Base-by-base conservation (phyloP, 1,139 yeast species). In the Hemisphaericaspora xylofermentans region DNA sequence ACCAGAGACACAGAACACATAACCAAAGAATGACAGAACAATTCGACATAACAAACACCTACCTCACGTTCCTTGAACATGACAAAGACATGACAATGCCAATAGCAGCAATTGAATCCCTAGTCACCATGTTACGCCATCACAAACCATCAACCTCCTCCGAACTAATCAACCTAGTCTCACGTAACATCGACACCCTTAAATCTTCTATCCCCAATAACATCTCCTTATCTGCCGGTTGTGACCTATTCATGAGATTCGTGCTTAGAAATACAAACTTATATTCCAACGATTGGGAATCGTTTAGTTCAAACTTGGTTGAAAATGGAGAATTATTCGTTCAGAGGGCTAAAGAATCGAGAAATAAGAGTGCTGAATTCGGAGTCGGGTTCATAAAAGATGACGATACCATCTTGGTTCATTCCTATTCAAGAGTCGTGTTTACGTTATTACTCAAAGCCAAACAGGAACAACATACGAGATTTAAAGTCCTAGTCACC, bases 61-160 rank as follows among this genome's bases (percentile, higher is more conserved):
- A 93, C 60, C 74, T 87, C 47, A 77, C 78, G 60, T 89, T 88
- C 61, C 71, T 93, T 45, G 80, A 77, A 49, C 96, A 89, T 43
- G 97, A 93, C 63, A 75, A 86, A 18, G 98, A 93, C 42, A 87
- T 94, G 83, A 91, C 98, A 10, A 94, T 91, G 98, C 99, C 99
- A 4, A 88, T 94, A 32, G 99, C 98, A 39, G 98, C 98, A 39
- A 94, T 94, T 56, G 98, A 93, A 64, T 82, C 96, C 16, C 71
- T 94, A 40, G 96, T 93, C 22, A 85, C 94, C 5, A 77, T 93
- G 67, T 68, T 94, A 32, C 74, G 84, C 48, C 79, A 82, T 39
- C 84, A 88, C 52, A 88, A 88, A 58, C 97, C 97, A 2, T 76
- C 88, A 4, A 94, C 99, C 0, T 88, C 96, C 2, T 87, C 97